Evolutionary conservation across 2,329 filamentous ascomycete genomes (phyloP), one percentile per base, ranked within the genome.

Genomic region (Venturia pyrina): DNA sequence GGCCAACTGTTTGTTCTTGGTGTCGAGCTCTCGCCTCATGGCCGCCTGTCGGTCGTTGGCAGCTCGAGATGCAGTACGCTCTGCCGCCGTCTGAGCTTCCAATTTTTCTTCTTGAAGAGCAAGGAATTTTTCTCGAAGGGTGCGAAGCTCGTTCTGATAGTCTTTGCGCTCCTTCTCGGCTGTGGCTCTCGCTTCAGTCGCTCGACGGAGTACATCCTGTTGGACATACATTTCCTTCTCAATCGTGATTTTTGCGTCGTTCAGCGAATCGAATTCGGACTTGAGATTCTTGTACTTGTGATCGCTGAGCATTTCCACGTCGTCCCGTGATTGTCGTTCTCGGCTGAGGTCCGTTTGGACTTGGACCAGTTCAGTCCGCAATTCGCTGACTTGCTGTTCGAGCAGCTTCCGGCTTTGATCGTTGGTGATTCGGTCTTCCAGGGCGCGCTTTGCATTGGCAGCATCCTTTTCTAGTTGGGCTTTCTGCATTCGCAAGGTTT

Each of bases 211-310:
- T 13, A 90, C 89, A 73, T 99, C 93, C 75, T 97, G 93, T 73
- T 98, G 93, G 5, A 90, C 89, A 74, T 98, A 98, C 75, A 99
- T 88, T 76, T 98, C 93, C 76, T 97, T 98, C 76, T 99, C 93
- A 69, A 99, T 96, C 60, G 88, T 96, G 71, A 97, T 96, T 77
- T 99, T 99, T 37, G 91, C 88, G 69, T 97, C 92, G 71, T 96
- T 96, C 43, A 98, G 82, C 43, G 86, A 85, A 62, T 96, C 88
- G 70, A 87, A 96, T 69, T 98, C 92, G 34, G 93, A 87, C 73
- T 93, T 88, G 67, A 99, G 81, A 63, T 88, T 86, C 57, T 89
- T 82, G 71, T 88, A 90, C 74, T 95, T 96, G 78, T 96, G 93
- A 70, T 97, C 92, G 5, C 90, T 87, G 66, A 98, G 88, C 70